Percentiles rank a stretch among this genome's conserved stretches.
phyloP scores from a whole-genome alignment of 805 yeast species.

The Yarrowia divulgata region DNA sequence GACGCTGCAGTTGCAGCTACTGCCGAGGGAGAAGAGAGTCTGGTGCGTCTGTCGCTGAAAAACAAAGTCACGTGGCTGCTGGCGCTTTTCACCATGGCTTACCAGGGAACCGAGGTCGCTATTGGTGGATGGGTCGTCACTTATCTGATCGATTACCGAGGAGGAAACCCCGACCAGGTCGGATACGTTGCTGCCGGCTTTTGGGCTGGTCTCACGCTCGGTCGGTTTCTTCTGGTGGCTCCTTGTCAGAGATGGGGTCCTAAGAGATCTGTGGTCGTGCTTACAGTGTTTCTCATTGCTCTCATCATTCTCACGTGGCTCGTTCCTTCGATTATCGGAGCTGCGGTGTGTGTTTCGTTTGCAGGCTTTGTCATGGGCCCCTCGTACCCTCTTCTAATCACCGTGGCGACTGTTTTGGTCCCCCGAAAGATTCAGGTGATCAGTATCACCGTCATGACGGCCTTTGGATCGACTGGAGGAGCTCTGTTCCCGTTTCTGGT shows the following conservation, averaged over 20 bases:
- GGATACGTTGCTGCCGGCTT: conserved; percentile 73
- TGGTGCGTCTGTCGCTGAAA: conserved; percentile 34
- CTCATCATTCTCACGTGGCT: conserved; percentile 49
- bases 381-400: conserved; percentile 73
- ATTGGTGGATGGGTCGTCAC: conserved; percentile 77
- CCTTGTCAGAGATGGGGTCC: conserved; percentile 31
- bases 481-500: conserved; percentile 72
- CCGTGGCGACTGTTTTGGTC: conserved; percentile 65
- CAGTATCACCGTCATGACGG: conserved; percentile 78
- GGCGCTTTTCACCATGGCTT: conserved; percentile 63
- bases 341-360: conserved; percentile 57
- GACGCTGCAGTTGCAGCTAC: background rate
- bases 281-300: background rate
- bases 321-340: conserved; percentile 47
- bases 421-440: conserved; percentile 67
- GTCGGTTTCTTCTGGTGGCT: conserved; percentile 58
- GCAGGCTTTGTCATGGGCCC: conserved; percentile 74
- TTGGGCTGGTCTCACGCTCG: conserved; percentile 75
- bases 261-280: conserved; percentile 12
- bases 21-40: background rate
- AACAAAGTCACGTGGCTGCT: conserved; percentile 52
- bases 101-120: conserved; percentile 73
- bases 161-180: conserved; percentile 56
- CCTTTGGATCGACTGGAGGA: conserved; percentile 85
- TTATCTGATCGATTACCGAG: conserved; percentile 62